These are phyloP conservation scores for Cyberlindnera meyerae DNA, from an alignment of 805 yeast species.

Conservation along the genomic window DNA sequence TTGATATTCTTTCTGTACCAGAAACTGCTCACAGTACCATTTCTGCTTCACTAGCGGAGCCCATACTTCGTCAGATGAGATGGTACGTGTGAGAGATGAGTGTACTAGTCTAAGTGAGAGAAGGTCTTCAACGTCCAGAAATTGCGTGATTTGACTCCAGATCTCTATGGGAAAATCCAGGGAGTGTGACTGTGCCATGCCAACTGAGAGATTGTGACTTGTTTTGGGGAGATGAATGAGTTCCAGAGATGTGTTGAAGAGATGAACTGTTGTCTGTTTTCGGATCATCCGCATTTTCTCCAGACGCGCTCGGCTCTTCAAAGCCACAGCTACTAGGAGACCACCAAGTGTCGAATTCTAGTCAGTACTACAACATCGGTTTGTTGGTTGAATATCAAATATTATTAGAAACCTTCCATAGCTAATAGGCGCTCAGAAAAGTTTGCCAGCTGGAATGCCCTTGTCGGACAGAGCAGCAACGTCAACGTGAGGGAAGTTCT, in stretches of 20 bases:
- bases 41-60: slow-evolving; percentile 3
- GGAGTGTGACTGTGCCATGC: slow-evolving; percentile 4
- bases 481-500: slow-evolving; percentile 1
- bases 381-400: too few species aligned
- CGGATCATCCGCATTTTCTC: too few species aligned
- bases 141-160: slow-evolving; percentile 11
- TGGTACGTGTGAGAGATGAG: slow-evolving; percentile 1
- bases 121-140: slow-evolving; percentile 10
- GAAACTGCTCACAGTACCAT: slow-evolving; percentile 17
- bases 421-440: neutral
- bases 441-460: neutral
- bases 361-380: too few species aligned
- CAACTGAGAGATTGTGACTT: too few species aligned
- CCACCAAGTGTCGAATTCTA: too few species aligned
- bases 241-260: too few species aligned
- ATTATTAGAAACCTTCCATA: neutral
- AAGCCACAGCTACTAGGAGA: too few species aligned
- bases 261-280: too few species aligned
- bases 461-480: neutral
- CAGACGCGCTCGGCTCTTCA: too few species aligned
- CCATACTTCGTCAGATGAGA: slow-evolving; percentile 18
- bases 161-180: slow-evolving; percentile 18
- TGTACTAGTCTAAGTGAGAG: slow-evolving; percentile 10
- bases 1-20: slow-evolving; percentile 1
- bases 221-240: too few species aligned